Conservation (phyloP, 1,284 basidiomycete species). For the Trichosporon sp. region DNA sequence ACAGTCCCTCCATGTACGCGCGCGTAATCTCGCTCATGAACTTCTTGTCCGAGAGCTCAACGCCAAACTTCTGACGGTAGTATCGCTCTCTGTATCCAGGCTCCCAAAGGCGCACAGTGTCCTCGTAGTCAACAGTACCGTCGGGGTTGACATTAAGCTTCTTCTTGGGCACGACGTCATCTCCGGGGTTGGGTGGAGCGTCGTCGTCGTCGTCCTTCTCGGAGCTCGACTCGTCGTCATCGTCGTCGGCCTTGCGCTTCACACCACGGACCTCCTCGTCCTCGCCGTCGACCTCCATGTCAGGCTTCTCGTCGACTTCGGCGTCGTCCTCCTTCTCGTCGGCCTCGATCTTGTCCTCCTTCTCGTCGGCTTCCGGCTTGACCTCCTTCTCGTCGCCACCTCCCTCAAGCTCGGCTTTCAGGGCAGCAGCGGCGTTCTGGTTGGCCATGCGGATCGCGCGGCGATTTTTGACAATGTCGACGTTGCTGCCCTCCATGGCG, state of each 20-base stretch:
- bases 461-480: conserved; percentile 79
- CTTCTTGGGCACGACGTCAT: conserved; percentile 50
- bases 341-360: conserved; percentile 19
- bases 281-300: conserved; percentile 7
- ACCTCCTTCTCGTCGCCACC: conserved; percentile 19
- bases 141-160: conserved; percentile 72
- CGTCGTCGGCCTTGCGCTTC: conserved; percentile 65
- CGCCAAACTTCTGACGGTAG: conserved; percentile 87
- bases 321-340: conserved; percentile 19
- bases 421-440: conserved; percentile 85
- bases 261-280: conserved; percentile 45
- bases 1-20: conserved; percentile 85
- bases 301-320: conserved; percentile 6
- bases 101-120: conserved; percentile 91
- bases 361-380: conserved; percentile 18
- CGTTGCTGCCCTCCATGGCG: conserved; percentile 59
- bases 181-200: conserved; percentile 43
- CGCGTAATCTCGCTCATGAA: conserved; percentile 74
- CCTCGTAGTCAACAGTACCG: conserved; percentile 63
- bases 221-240: conserved; percentile 25
- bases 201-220: conserved; percentile 45
- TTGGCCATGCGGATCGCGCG: conserved; percentile 90
- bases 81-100: conserved; percentile 93
- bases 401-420: conserved; percentile 83
- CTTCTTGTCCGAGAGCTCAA: conserved; percentile 64